phyloP scores from a whole-genome alignment of 2,329 filamentous ascomycete species.

The Cladosporium halotolerans region DNA sequence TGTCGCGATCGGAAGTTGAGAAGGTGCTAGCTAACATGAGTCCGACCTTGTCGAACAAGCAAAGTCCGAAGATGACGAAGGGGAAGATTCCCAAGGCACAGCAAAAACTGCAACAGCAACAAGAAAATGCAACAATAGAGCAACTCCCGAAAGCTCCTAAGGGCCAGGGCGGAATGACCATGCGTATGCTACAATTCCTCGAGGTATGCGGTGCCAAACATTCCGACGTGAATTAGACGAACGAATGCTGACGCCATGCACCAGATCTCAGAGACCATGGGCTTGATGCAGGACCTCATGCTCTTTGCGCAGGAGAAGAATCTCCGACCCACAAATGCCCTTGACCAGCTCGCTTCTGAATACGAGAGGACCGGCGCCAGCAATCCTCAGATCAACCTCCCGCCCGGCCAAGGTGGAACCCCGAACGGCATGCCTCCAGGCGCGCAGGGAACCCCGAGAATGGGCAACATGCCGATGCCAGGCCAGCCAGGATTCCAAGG shows the following conservation, averaged over 20 bases:
- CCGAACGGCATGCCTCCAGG: slow-evolving; percentile 29
- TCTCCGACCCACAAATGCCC: slow-evolving; percentile 49
- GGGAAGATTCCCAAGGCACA: slow-evolving; percentile 37
- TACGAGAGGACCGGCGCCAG: slow-evolving; percentile 26
- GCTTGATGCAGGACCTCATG: slow-evolving; percentile 57
- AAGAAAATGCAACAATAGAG: slow-evolving; percentile 40
- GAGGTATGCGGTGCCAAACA: slow-evolving; percentile 43
- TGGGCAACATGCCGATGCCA: slow-evolving; percentile 30
- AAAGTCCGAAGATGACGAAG: slow-evolving; percentile 48
- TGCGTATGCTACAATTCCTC: slow-evolving; percentile 53
- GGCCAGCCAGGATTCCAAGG: slow-evolving; percentile 17
- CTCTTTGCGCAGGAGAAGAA: slow-evolving; percentile 49
- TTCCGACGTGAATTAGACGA: slow-evolving; percentile 4
- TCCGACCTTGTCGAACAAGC: slow-evolving; percentile 44
- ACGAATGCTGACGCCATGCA: slow-evolving; percentile 10
- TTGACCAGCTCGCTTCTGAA: slow-evolving; percentile 46
- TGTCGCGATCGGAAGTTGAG: slow-evolving; percentile 60
- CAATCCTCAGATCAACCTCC: slow-evolving; percentile 41
- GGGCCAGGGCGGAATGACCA: slow-evolving; percentile 50
- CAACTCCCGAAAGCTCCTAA: slow-evolving; percentile 42
- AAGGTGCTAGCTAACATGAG: slow-evolving; percentile 41
- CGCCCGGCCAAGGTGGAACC: slow-evolving; percentile 19
- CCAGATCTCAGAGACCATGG: slow-evolving; percentile 60
- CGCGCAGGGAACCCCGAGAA: slow-evolving; percentile 27
- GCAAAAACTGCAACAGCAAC: slow-evolving; percentile 36